Conservation (phyloP, 208 protist genomes). For the Novymonas esmeraldas region DNA sequence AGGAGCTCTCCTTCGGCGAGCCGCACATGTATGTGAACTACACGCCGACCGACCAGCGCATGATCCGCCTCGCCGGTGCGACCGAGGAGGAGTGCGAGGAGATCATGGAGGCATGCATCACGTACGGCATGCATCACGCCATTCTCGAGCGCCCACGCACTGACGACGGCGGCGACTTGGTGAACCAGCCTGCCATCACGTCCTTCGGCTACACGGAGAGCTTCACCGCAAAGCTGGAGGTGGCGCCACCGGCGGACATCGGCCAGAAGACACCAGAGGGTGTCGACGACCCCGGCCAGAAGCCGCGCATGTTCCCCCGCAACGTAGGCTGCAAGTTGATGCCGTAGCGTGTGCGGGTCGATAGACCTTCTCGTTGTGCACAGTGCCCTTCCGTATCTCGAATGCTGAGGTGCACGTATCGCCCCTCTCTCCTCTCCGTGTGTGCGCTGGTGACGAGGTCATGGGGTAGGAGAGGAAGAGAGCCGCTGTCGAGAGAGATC, state of each 20-base stretch:
- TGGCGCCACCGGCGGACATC: slow-evolving; percentile 79
- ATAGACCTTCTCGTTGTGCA: too few relatives aligned
- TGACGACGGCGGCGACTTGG: slow-evolving; percentile 88
- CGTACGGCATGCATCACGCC: slow-evolving; percentile 90
- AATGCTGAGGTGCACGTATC: too few relatives aligned
- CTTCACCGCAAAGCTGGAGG: slow-evolving; percentile 88
- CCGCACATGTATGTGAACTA: slow-evolving; percentile 93
- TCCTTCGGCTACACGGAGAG: slow-evolving; percentile 90
- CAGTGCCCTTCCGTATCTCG: too few relatives aligned
- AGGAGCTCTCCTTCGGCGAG: slow-evolving; percentile 91
- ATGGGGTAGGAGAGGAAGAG: too few relatives aligned
- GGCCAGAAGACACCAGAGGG: slow-evolving; percentile 84
- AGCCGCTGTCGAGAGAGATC: too few relatives aligned
- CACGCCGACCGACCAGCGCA: slow-evolving; percentile 85
- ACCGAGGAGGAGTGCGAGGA: slow-evolving; percentile 92
- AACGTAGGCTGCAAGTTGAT: slow-evolving; percentile 91
- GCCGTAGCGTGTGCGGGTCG: too few relatives aligned
- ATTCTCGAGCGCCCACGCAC: slow-evolving; percentile 83
- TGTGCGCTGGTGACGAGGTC: too few relatives aligned
- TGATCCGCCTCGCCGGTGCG: slow-evolving; percentile 83
- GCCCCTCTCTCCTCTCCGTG: too few relatives aligned
- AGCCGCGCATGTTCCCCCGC: slow-evolving; percentile 79
- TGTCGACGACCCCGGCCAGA: slow-evolving; percentile 90
- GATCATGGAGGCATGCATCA: slow-evolving; percentile 90
- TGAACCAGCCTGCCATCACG: slow-evolving; percentile 85